Percentiles rank a stretch among this genome's conserved stretches.
phyloP scores from a whole-genome alignment of 331 rosid genomes.

The Acacia pycnantha region DNA sequence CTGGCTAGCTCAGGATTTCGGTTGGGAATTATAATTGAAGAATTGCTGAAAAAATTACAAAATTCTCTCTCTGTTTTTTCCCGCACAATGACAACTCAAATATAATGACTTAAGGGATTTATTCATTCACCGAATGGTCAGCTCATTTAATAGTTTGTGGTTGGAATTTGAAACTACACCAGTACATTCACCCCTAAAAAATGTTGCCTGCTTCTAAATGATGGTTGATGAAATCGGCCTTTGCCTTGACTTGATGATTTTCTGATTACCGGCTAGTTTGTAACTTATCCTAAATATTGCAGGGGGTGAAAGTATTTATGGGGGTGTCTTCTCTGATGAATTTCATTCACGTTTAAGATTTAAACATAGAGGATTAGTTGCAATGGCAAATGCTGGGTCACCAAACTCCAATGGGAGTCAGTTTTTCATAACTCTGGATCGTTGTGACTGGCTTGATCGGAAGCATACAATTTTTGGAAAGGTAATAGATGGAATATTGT shows the following conservation, averaged over 20 bases:
- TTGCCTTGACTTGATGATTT: background rate
- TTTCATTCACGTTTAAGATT: conserved; percentile 87
- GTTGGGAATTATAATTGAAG: background rate
- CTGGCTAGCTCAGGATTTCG: background rate
- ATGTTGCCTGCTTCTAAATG: background rate
- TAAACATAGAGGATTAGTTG: conserved; percentile 88
- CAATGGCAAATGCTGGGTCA: conserved; percentile 78
- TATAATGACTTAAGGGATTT: background rate
- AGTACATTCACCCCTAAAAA: background rate
- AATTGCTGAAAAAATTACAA: background rate
- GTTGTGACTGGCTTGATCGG: conserved; percentile 78
- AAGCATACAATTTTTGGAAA: conserved; percentile 89
- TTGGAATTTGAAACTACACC: background rate
- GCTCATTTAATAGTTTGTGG: background rate
- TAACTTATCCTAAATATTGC: conserved; percentile 11
- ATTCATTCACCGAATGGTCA: background rate
- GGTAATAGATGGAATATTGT: conserved; percentile 37
- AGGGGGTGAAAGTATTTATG: conserved; percentile 92
- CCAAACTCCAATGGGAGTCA: conserved; percentile 87
- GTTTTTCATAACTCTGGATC: conserved; percentile 74
- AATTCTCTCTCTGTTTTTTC: background rate
- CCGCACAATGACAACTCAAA: background rate
- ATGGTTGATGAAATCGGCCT: background rate
- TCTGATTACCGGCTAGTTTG: background rate
- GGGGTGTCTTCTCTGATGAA: conserved; percentile 76